Evolutionary conservation across 139 green algal genomes (phyloP), one percentile per base, ranked within the genome.

Genomic region (Raphidocelis subcapitata): DNA sequence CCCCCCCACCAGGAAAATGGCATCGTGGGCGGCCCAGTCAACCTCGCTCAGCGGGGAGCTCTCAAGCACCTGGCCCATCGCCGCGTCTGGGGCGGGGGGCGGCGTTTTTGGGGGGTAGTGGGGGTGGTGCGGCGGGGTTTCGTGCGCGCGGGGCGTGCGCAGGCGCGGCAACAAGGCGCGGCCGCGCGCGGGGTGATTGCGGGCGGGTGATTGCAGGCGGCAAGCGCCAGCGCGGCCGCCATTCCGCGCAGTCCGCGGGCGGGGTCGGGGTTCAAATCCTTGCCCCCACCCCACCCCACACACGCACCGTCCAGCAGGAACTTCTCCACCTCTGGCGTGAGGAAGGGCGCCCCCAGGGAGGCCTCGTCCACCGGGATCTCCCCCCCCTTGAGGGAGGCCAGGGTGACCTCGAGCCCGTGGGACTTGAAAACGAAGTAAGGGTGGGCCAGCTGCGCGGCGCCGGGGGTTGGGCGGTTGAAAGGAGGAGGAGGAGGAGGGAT

Each of bases 281-380:
- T n/a, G n/a, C n/a, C n/a, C n/a, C n/a, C n/a, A n/a, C n/a, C n/a
- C n/a, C n/a, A n/a, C n/a, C n/a, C n/a, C n/a, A n/a, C n/a, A n/a
- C n/a, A n/a, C n/a, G 33, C 69, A 80, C 73, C 63, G 31, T 80
- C 69, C 15, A 72, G 44, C 0, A 81, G 32, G 47, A 84, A 81
- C n/a, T 76, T 62, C 49, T 81, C 73, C 26, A 73, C 77, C 57
- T 76, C 72, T 36, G 75, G 75, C 5, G 72, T 83, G 0, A 73
- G 33, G 62, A 44, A 79, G 3, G 76, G 76, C 4, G 74, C 64
- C 32, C 36, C 65, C 21, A 76, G 69, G 54, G 36, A 67, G 23
- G 55, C 67, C 2, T 81, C 69, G 24, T 85, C 79, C 33, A 85
- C 66, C 5, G 79, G 79, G 5, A 85, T 36, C 63, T 81, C 73